Evolutionary conservation across 2,329 filamentous ascomycete species (phyloP).

Genomic region (Penicillium hesseltinei): DNA sequence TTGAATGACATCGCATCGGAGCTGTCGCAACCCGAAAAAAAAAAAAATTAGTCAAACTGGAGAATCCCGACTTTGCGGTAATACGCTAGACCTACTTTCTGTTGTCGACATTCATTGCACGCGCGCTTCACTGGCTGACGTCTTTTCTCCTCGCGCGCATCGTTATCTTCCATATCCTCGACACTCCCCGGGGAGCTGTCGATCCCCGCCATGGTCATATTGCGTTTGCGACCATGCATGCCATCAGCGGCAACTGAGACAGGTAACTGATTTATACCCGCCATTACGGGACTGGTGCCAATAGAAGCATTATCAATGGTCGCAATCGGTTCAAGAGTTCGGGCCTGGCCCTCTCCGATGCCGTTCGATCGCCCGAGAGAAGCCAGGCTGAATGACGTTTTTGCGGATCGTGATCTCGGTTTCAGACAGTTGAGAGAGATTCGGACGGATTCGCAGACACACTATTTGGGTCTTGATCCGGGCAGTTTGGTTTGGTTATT

Average conservation of each 20-base stretch:
- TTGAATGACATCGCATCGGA: conserved; percentile 65
- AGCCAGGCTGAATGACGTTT: conserved; percentile 37
- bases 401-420: conserved; percentile 15
- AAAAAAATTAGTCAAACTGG: conserved; percentile 9
- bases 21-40: conserved; percentile 41
- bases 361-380: conserved; percentile 33
- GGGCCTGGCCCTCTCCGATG: conserved; percentile 37
- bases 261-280: conserved; percentile 33
- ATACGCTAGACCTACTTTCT: conserved; percentile 53
- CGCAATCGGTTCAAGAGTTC: conserved; percentile 27
- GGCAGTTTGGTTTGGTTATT: not conserved
- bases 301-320: conserved; percentile 37
- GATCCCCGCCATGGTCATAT: conserved; percentile 43
- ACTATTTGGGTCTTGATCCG: not conserved
- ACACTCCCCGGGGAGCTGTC: conserved; percentile 50
- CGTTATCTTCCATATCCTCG: conserved; percentile 46
- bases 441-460: not conserved
- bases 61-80: not conserved
- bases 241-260: conserved; percentile 31
- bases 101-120: conserved; percentile 68
- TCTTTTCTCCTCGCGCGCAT: conserved; percentile 44
- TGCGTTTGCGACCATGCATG: conserved; percentile 43
- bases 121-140: conserved; percentile 58
- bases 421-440: conserved; percentile 10
- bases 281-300: conserved; percentile 39